Base-by-base conservation (phyloP, 805 yeast species). In the Candida ficus region DNA sequence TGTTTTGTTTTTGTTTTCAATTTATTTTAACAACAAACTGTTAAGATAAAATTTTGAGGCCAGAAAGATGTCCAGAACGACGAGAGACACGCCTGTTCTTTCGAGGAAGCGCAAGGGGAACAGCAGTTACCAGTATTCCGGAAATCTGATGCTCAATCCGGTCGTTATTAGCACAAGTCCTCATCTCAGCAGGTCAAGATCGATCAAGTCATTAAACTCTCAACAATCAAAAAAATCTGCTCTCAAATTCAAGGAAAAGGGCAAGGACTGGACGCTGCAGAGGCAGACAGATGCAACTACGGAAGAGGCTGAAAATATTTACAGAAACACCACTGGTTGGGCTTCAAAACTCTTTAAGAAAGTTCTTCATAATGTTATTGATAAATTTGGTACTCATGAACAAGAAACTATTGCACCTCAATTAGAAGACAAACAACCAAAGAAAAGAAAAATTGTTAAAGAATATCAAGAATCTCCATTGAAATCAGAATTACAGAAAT, bases 261-360 rank as follows among this genome's bases (percentile, higher is more conserved):
- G 19, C n/a, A 19, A 16, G 8, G 50, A 50, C 25, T 50, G 54
- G 54, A 48, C 50, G 1, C 21, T 14, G 5, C 39, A 23, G 29
- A 31, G 28, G 19, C 18, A 33, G 10, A 28, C 34, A 11, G 53
- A 52, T 38, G 51, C 56, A 11, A 43, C 55, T 9, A 35, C 37
- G 23, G 41, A 38, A 12, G 55, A 52, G 26, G 39, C 53, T 2
- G 46, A 23, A 2, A 28, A 14, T 11, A 30, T 33, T 14, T 18
- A 33, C 14, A 29, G 39, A 25, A 27, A 19, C 9, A 17, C 37
- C 19, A 35, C 30, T 34, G 29, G 20, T 28, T 19, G 42, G 37
- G 7, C 28, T 19, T 26, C 36, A 4, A 31, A 10, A 7, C 11
- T 42, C 2, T n/a, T 38, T 13, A 38, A 29, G 17, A 42, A 30